Percentiles rank a stretch among this genome's conserved stretches.
phyloP scores from a whole-genome alignment of 768 basidiomycete genomes.

The Zangia roseola region DNA sequence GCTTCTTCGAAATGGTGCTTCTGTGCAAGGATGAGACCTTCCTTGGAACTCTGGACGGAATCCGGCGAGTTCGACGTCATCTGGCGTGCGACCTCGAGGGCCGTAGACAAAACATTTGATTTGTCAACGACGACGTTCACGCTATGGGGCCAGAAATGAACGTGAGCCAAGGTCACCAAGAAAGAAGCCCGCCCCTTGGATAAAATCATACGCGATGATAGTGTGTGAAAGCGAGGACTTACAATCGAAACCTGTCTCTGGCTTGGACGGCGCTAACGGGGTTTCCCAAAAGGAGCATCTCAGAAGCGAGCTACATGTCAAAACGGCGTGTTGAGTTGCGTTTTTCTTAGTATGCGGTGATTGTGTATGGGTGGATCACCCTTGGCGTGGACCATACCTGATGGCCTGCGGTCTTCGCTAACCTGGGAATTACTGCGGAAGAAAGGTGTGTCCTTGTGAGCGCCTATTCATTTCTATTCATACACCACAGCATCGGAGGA shows the following conservation, averaged over 20 bases:
- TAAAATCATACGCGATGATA: conserved; percentile 8
- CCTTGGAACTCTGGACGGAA: conserved; percentile 73
- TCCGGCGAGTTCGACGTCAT: conserved; percentile 74
- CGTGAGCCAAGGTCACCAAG: conserved; percentile 14
- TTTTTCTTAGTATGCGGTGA: conserved; percentile 18
- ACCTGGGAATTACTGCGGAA: conserved; percentile 60
- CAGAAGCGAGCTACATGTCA: conserved; percentile 59
- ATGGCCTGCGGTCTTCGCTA: conserved; percentile 66
- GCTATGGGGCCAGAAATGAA: conserved; percentile 34
- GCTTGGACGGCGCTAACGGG: conserved; percentile 68
- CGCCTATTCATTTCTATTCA: conserved; percentile 2
- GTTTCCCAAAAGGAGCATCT: conserved; percentile 73
- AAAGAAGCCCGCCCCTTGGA: conserved; percentile 6
- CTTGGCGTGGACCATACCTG: conserved; percentile 50
- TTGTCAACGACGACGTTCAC: conserved; percentile 69
- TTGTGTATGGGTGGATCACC: conserved; percentile 5
- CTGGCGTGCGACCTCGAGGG: conserved; percentile 57
- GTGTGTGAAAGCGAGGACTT: conserved; percentile 32
- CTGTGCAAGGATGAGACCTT: conserved; percentile 58
- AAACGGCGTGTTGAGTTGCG: background rate
- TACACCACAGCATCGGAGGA: background rate
- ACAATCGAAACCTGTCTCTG: conserved; percentile 73
- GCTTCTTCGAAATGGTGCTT: conserved; percentile 52
- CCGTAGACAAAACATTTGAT: conserved; percentile 51
- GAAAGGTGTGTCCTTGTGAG: conserved; percentile 12